Evolutionary conservation across 805 yeast genomes (phyloP), one percentile per base, ranked within the genome.

Genomic region (Tetrapisispora pingtungensis): DNA sequence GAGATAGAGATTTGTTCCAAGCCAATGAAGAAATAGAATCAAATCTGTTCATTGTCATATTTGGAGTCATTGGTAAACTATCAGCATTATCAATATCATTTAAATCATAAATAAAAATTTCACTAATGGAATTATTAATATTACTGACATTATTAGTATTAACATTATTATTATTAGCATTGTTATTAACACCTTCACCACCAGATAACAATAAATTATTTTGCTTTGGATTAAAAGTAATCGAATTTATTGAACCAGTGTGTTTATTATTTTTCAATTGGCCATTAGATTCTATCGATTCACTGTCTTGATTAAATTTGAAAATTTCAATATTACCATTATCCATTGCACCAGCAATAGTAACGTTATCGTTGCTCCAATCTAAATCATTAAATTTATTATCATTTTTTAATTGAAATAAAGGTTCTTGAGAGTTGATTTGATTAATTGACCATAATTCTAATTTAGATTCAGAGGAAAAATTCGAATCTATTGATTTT

Each of bases 401-500:
- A 36, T 74, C 76, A 3, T 75, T 72, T 13, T 67, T 60, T n/a
- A 72, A 55, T 4, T 75, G 58, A 17, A 65, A 67, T n/a, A 70
- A 49, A 7, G 81, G 75, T 17, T 65, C 57, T 33, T 59, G 51
- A 13, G 53, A 55, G 30, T 61, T 47, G 51, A 70, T 57, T 36
- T 68, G 59, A 46, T 80, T 71, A 10, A 84, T 73, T 48, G 83
- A 80, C 84, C 94, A 83, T 48, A 93, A 70, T 55, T 87, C 89
- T 46, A 93, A 67, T n/a, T 74, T 65, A 1, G 96, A 79, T 26
- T 80, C 73, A 18, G 93, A 78, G 34, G 89, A 80, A 64, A 89
- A 89, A 59, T 82, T 80, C 36, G 84, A 84, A 61, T 87, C 96
- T 55, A 93, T 83, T 13, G 96, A 94, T 7, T 97, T 97, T 0